Evolutionary conservation across 2,329 filamentous ascomycete species (phyloP), one percentile per base, ranked within the genome.

Genomic region (Diplodia seriata): DNA sequence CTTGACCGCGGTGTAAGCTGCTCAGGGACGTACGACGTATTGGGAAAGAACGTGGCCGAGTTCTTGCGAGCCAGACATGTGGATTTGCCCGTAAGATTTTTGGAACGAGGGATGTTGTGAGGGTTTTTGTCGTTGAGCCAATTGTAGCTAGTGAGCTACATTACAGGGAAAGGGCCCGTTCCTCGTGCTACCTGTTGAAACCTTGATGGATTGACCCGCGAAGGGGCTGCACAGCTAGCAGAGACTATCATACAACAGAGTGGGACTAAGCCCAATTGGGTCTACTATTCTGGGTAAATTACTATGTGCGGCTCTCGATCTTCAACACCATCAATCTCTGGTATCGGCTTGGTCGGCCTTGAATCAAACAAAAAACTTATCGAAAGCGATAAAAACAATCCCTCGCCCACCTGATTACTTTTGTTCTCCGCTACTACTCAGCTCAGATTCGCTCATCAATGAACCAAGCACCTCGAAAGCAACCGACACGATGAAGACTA

Each of bases 31-130:
- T 82, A 83, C 55, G 83, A 84, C 71, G 81, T 79, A 0, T 71
- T 84, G 15, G 83, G 82, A 0, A 85, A 85, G 76, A 82, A 82
- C 26, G 75, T 78, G 49, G 78, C 75, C 15, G 82, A 84, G 76
- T 84, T 82, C 70, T 57, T 84, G 63, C 72, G 82, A 56, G 79
- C 79, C 26, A 81, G 80, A 70, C 76, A 75, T n/a, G 80, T 84
- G 0, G 81, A 84, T 68, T 72, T 84, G 3, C 82, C 82, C 4
- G 77, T 77, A 31, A 71, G 73, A 54, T 84, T 83, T 72, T 72
- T 84, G 29, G 74, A 81, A 51, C 75, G 81, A 64, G 81, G 81
- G 0, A 69, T 71, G 18, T 72, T 81, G 11, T 79, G n/a, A 63
- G 4, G 0, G n/a, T 47, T 47, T 20, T 47, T 47, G 11, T 3